phyloP scores from a whole-genome alignment of 345 rosid genomes.

The Nasturtium officinale region DNA sequence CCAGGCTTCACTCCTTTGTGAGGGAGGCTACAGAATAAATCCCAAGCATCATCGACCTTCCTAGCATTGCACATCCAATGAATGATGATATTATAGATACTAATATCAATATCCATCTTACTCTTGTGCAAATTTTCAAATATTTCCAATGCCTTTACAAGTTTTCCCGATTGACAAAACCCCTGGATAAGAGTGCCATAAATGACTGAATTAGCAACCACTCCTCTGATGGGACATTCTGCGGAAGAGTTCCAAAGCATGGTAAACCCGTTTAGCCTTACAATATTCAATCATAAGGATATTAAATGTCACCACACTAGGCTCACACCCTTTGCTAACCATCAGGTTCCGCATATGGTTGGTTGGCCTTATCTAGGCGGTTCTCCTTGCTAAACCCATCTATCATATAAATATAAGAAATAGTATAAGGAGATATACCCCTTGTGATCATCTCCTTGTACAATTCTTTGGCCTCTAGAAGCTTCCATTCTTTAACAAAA shows the following conservation, averaged over 20 bases:
- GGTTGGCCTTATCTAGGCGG: background rate
- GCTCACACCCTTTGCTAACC: background rate
- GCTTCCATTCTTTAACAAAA: slow-evolving; percentile 32
- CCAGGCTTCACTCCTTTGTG: slow-evolving; percentile 27
- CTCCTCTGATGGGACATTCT: background rate
- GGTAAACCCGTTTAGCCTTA: background rate
- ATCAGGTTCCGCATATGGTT: background rate
- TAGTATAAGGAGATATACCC: background rate
- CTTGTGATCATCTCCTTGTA: slow-evolving; percentile 3
- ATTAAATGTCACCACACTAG: background rate
- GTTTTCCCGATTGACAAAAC: background rate
- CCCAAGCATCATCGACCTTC: slow-evolving; percentile 30
- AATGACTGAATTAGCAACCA: background rate
- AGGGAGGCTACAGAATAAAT: slow-evolving; percentile 14
- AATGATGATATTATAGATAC: slow-evolving; percentile 28
- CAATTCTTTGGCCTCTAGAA: slow-evolving; percentile 35
- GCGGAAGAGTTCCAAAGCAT: slow-evolving; percentile 3
- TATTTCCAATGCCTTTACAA: slow-evolving; percentile 37
- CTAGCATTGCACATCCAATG: slow-evolving; percentile 40
- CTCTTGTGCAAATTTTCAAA: slow-evolving; percentile 10
- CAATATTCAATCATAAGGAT: background rate
- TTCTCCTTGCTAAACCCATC: slow-evolving; percentile 12
- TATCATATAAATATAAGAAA: background rate
- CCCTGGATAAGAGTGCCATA: slow-evolving; percentile 15
- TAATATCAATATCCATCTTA: background rate